phyloP scores from a whole-genome alignment of 371 early-diverging fungal species.

The Zychaea mexicana region DNA sequence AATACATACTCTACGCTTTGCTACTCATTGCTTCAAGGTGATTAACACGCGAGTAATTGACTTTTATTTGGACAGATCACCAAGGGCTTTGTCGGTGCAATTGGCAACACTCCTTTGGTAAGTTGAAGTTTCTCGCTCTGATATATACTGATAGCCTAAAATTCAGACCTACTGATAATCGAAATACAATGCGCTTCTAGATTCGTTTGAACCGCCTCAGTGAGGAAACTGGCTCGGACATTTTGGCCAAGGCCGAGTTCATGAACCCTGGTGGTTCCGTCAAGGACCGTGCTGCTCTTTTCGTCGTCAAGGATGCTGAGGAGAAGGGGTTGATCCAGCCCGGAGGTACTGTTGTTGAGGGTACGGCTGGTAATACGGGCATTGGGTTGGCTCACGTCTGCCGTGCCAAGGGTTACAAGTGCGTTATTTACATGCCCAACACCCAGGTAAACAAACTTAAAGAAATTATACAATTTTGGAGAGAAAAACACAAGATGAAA shows the following conservation, averaged over 20 bases:
- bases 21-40: background rate
- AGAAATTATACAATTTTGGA: background rate
- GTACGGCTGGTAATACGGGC: conserved; percentile 97
- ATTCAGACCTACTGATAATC: too few relatives aligned
- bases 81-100: conserved; percentile 86
- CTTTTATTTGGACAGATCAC: conserved; percentile 42
- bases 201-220: conserved; percentile 76
- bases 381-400: conserved; percentile 97
- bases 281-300: conserved; percentile 95
- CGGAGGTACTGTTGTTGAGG: conserved; percentile 96
- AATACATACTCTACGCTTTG: background rate
- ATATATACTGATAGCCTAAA: background rate
- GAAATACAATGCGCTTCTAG: too few relatives aligned
- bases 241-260: conserved; percentile 94
- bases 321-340: conserved; percentile 80
- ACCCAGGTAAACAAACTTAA: conserved; percentile 70
- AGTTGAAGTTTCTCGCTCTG: conserved; percentile 17
- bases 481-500: background rate
- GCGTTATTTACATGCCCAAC: conserved; percentile 97
- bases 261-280: conserved; percentile 99
- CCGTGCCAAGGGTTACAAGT: conserved; percentile 92
- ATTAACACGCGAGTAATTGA: background rate
- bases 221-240: conserved; percentile 85
- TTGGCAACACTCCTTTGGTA: conserved; percentile 94
- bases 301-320: conserved; percentile 93